Evolutionary conservation across 192 early-diverging fungal species (phyloP).

Genomic region (Neocallimastix lanati): DNA sequence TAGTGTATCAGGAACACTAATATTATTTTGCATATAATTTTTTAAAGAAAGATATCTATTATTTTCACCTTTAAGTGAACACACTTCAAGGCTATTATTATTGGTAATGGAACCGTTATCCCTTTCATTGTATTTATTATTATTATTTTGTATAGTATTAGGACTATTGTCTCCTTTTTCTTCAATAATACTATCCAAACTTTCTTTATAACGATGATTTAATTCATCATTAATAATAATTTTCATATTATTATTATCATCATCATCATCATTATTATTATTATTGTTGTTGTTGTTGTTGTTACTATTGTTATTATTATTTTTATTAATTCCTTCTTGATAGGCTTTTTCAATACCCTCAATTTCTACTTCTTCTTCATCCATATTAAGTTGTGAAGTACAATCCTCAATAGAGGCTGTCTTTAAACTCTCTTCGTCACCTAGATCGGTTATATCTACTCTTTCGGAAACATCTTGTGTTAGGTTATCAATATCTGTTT

Average conservation of each 20-base stretch:
- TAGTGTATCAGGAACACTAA: not conserved
- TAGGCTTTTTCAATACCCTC: not conserved
- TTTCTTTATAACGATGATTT: not conserved
- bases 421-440: not conserved
- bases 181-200: not conserved
- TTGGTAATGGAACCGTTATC: not conserved
- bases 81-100: not conserved
- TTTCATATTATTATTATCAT: too few species aligned
- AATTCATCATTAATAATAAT: too few species aligned
- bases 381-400: not conserved
- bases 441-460: not conserved
- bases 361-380: not conserved
- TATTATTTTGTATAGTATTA: not conserved
- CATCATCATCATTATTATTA: too few species aligned
- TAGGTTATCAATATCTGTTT: not conserved
- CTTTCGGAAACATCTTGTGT: not conserved
- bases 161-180: not conserved
- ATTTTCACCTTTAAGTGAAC: not conserved
- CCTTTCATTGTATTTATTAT: not conserved
- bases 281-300: too few species aligned
- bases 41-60: not conserved
- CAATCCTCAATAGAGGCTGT: not conserved
- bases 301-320: not conserved
- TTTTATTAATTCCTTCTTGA: not conserved
- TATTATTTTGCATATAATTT: not conserved